These are phyloP conservation scores for Rhynchospora pubera DNA, from an alignment of 176 grass and related monocot genomes.

Conservation along the genomic window DNA sequence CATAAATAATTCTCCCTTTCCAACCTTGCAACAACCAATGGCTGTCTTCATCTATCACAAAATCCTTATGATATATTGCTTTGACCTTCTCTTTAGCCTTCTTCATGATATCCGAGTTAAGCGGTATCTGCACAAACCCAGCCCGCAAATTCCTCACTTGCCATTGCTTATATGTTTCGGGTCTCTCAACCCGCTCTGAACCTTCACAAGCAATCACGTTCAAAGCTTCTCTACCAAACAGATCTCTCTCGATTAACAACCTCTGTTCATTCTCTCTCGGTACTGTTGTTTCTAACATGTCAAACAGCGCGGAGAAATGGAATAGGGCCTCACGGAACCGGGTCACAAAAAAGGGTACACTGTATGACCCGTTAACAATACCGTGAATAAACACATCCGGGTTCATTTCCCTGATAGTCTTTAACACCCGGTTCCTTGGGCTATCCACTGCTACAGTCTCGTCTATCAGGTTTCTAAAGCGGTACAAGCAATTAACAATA, in stretches of 20 bases:
- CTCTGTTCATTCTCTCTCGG: constrained; percentile 75
- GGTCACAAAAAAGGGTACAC: constrained; percentile 90
- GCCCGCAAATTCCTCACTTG: constrained; percentile 93
- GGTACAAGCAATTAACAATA: constrained; percentile 89
- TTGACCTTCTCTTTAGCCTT: constrained; percentile 89
- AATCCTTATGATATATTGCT: constrained; percentile 91
- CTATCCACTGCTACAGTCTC: constrained; percentile 93
- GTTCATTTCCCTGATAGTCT: constrained; percentile 90
- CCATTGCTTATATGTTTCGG: constrained; percentile 96
- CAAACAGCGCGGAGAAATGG: constrained; percentile 86
- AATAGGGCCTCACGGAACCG: constrained; percentile 89
- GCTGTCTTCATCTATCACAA: constrained; percentile 88
- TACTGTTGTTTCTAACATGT: constrained; percentile 87
- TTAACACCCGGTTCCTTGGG: constrained; percentile 82
- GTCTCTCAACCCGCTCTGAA: constrained; percentile 86
- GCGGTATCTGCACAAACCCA: constrained; percentile 61
- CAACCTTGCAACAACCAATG: constrained; percentile 92
- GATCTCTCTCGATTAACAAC: constrained; percentile 66
- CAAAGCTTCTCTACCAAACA: constrained; percentile 86
- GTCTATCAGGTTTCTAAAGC: constrained; percentile 90
- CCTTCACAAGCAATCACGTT: constrained; percentile 97
- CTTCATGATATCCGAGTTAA: constrained; percentile 64
- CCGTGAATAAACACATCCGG: constrained; percentile 85
- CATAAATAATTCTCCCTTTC: constrained; percentile 97
- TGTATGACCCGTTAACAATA: constrained; percentile 92